Base-by-base conservation (phyloP, 1,139 yeast species). In the Yamadazyma triangularis region DNA sequence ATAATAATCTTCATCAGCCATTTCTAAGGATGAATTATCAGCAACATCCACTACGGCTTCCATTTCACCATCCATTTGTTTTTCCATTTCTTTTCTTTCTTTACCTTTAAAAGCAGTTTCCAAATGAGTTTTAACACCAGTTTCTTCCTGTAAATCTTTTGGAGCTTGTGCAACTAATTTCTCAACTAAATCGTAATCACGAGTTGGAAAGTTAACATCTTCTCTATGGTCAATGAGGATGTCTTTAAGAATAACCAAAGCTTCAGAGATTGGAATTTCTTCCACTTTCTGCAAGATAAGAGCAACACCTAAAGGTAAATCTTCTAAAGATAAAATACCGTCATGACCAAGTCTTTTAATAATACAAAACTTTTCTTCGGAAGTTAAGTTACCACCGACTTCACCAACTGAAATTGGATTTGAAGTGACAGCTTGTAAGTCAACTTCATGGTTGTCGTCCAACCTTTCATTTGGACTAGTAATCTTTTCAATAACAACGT, bases 151-250 rank as follows among this genome's bases (percentile, higher is more conserved):
- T n/a, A 30, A 22, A 15, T 6, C 9, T 7, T 26, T 8, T 6
- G 35, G 35, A 8, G 39, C 35, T 12, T 14, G 13, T 3, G 31
- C 42, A 15, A 47, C 42, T 23, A 55, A 42, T 11, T 39, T 38
- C 25, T 44, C 36, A 31, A 48, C 38, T 19, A 56, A 48, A 2
- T 53, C 48, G 12, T 39, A 61, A 29, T 60, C 69, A 6, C 50
- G 56, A 7, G 43, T 38, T 4, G 76, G 70, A 39, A 75, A 64
- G 44, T 77, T 77, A 32, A 66, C 60, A 48, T 77, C 84, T 26
- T 57, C 64, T 2, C 47, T 44, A 42, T 72, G 77, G 24, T 66
- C 64, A 1, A 42, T 55, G 4, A 64, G 37, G 4, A 70, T 60
- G n/a, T 58, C 52, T 28, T 52, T 45, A 29, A 77, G 53, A 26